Percentiles rank a stretch among this genome's conserved stretches.
phyloP scores from a whole-genome alignment of 176 grass and related monocot genomes.

The Oryza australiensis region DNA sequence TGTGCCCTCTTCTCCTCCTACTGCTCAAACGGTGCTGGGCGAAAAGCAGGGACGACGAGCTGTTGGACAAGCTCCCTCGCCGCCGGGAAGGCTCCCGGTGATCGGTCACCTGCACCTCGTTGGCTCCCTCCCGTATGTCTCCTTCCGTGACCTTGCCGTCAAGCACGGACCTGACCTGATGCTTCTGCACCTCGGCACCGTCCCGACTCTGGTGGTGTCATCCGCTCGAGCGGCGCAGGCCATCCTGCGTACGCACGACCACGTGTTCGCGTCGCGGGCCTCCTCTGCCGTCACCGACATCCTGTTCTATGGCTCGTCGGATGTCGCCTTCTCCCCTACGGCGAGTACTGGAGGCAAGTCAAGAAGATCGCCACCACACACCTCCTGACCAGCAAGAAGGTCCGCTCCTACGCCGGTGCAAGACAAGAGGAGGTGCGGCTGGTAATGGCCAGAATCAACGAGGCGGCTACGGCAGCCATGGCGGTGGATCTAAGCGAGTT shows the following conservation, averaged over 20 bases:
- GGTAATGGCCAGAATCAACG: background rate
- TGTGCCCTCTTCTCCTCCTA: background rate
- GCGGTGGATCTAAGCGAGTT: slow-evolving; percentile 34
- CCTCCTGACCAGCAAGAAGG: slow-evolving; percentile 27
- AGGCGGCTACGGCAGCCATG: background rate
- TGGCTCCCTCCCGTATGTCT: slow-evolving; percentile 8
- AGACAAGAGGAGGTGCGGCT: background rate
- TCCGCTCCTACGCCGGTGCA: background rate
- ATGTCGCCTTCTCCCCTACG: slow-evolving; percentile 31
- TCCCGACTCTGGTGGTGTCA: slow-evolving; percentile 32
- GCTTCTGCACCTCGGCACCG: slow-evolving; percentile 42
- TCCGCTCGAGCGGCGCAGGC: slow-evolving; percentile 33
- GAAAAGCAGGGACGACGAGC: background rate
- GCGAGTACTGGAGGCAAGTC: slow-evolving; percentile 38
- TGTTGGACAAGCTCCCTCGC: slow-evolving; percentile 2
- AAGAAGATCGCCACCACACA: slow-evolving; percentile 30
- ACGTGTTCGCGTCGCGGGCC: slow-evolving; percentile 43
- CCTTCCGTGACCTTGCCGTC: slow-evolving; percentile 13
- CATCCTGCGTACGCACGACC: slow-evolving; percentile 40
- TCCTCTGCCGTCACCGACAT: background rate
- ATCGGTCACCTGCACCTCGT: slow-evolving; percentile 41
- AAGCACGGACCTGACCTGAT: slow-evolving; percentile 30
- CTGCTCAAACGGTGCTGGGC: background rate
- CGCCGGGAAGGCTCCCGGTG: slow-evolving; percentile 30
- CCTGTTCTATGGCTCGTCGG: slow-evolving; percentile 31